Base-by-base conservation (phyloP, 352 stramenopile species). In the Globisporangium rhizosaccharum region DNA sequence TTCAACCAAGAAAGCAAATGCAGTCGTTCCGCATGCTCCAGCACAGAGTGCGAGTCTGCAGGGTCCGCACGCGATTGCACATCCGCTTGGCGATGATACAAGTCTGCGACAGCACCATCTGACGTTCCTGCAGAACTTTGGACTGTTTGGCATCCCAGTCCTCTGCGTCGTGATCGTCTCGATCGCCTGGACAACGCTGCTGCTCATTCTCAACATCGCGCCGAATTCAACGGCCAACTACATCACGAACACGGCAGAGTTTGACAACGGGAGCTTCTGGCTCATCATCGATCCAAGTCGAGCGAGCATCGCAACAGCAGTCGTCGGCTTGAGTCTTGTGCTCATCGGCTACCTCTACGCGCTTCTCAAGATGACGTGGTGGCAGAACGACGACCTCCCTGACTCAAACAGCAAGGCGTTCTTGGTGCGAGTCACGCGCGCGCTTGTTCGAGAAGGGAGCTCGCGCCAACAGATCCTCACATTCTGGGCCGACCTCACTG, bases 221-320 rank as follows among this genome's bases (percentile, higher is more conserved):
- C 75, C 75, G 0, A 84, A 79, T 23, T 55, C 65, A 17, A 67
- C 58, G 0, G 75, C 67, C 0, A 83, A 80, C 53, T 70, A 67
- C 26, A 48, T 87, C 6, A 83, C 82, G 76, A 65, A 85, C 53
- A 85, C 75, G 12, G 54, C 62, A 3, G 58, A 68, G 12, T 77
- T 82, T 28, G 74, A 87, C 51, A 46, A 71, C 28, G 74, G 72
- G 0, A 66, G 72, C 5, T 87, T 85, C 52, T 87, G 75, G 77
- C 53, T 71, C 36, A 63, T 78, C 44, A 59, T 62, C 41, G 65
- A 65, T 10, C 49, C 62, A 25, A 50, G 65, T 9, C 12, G 36
- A 33, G 37, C 28, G n/a, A 51, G 65, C 14, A 65, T 70, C n/a
- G 11, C 52, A 17, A 36, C 46, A 1, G 59, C 64, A 17, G 57